Percentiles rank a stretch among this genome's conserved stretches.
phyloP scores from a whole-genome alignment of 192 early-diverging fungal genomes.

The Rhizophagus clarus region DNA sequence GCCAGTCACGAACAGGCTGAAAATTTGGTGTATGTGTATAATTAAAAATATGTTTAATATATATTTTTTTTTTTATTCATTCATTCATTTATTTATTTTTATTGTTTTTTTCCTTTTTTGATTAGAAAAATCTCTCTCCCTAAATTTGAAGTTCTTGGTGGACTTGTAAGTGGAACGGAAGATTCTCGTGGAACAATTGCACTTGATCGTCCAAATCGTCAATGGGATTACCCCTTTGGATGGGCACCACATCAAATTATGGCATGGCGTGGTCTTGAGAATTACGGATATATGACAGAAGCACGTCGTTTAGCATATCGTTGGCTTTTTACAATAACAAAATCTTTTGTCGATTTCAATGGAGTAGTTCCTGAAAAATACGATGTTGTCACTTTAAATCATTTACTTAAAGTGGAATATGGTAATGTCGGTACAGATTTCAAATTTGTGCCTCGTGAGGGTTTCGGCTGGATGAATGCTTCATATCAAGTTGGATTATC shows the following conservation, averaged over 20 bases:
- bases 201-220: conserved; percentile 86
- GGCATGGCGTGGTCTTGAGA: conserved; percentile 87
- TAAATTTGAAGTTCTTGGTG: conserved; percentile 89
- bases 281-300: conserved; percentile 77
- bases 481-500: conserved; percentile 81
- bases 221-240: conserved; percentile 94
- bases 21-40: conserved; percentile 58
- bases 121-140: conserved; percentile 54
- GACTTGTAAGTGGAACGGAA: conserved; percentile 91
- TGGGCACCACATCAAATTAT: conserved; percentile 99
- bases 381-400: conserved; percentile 90
- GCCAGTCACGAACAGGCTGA: conserved; percentile 77
- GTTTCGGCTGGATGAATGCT: conserved; percentile 99
- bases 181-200: conserved; percentile 81
- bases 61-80: neutral
- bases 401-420: conserved; percentile 93
- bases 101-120: neutral
- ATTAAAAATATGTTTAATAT: neutral
- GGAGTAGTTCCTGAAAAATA: conserved; percentile 98
- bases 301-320: conserved; percentile 85
- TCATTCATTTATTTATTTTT: conserved; percentile 4
- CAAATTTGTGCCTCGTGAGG: conserved; percentile 90
- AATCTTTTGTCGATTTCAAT: conserved; percentile 96
- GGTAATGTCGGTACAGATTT: conserved; percentile 96
- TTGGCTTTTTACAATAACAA: conserved; percentile 94